Evolutionary conservation across 1,139 yeast genomes (phyloP).

Genomic region (Scheffersomyces lignicola): DNA sequence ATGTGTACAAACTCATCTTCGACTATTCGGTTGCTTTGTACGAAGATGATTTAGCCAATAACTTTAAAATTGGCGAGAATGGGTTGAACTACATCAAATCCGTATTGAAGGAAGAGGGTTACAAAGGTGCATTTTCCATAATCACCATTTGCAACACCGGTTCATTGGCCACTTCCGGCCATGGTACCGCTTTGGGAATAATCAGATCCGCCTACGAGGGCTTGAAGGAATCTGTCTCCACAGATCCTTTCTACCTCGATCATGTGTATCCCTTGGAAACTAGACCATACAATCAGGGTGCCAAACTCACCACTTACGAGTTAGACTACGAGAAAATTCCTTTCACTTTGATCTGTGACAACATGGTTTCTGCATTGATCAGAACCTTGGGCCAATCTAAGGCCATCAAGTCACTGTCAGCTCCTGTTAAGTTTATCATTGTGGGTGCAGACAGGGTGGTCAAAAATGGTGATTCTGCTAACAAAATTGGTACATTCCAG

Average conservation of each 20-base stretch:
- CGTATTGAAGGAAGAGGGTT: constrained; percentile 46
- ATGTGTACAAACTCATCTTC: constrained; percentile 39
- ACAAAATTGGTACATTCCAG: constrained; percentile 96
- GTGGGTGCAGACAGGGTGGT: constrained; percentile 99
- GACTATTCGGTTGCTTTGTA: constrained; percentile 61
- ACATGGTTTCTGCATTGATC: constrained; percentile 83
- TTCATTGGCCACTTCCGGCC: constrained; percentile 94
- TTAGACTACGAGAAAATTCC: constrained; percentile 84
- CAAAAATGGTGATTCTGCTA: constrained; percentile 90
- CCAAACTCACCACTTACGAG: constrained; percentile 89
- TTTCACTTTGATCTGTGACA: constrained; percentile 84
- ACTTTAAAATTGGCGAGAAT: constrained; percentile 72
- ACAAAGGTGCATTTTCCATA: constrained; percentile 70
- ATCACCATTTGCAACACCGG: constrained; percentile 87
- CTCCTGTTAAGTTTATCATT: constrained; percentile 79
- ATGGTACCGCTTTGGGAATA: constrained; percentile 94
- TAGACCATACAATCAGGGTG: constrained; percentile 95
- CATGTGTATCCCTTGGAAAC: constrained; percentile 91
- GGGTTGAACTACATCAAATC: constrained; percentile 71
- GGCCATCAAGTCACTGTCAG: constrained; percentile 24
- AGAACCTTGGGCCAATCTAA: constrained; percentile 21
- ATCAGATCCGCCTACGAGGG: constrained; percentile 66
- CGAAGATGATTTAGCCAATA: constrained; percentile 75
- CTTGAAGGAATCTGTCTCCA: constrained; percentile 26
- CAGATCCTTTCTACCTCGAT: constrained; percentile 45